A percentile compares a stretch with the other conserved stretches of the same genome.
Evolutionary conservation across 768 basidiomycete genomes (phyloP).

Genomic region (Russula virescens): DNA sequence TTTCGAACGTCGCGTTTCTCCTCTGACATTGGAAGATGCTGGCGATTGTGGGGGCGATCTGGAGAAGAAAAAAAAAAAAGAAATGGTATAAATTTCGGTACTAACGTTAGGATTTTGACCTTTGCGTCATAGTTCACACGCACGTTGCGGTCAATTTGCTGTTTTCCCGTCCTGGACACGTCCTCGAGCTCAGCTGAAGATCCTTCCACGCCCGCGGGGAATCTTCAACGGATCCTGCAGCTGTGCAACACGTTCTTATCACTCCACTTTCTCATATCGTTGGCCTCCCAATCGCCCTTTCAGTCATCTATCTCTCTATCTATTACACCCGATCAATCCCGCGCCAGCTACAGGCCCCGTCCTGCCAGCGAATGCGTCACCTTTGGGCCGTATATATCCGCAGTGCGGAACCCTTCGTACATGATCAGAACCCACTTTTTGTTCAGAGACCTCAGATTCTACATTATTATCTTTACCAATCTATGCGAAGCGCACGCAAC

Average conservation of each 20-base stretch:
- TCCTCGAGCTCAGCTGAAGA: background rate
- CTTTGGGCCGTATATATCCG: too few relatives aligned
- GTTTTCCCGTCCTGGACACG: background rate
- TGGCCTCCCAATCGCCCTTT: background rate
- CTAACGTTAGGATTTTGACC: background rate
- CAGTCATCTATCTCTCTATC: too few relatives aligned
- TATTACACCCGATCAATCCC: background rate
- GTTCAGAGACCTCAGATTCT: too few relatives aligned
- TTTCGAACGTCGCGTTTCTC: slow-evolving; percentile 67
- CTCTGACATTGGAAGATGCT: slow-evolving; percentile 29
- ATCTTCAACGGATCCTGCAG: background rate
- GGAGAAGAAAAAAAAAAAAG: background rate
- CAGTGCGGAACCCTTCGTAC: too few relatives aligned
- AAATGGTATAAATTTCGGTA: background rate
- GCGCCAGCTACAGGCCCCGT: too few relatives aligned
- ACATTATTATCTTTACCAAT: too few relatives aligned
- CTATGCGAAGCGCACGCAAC: too few relatives aligned
- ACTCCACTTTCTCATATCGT: background rate
- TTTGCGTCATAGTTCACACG: slow-evolving; percentile 23
- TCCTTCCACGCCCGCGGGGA: background rate
- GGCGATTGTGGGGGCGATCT: slow-evolving; percentile 9
- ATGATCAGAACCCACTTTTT: too few relatives aligned
- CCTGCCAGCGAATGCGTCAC: too few relatives aligned
- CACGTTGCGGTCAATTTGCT: slow-evolving; percentile 2
- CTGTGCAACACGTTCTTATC: background rate